These are phyloP conservation scores for Ganoderma resinaceum DNA, from an alignment of 1,284 basidiomycete genomes.

Conservation along the genomic window DNA sequence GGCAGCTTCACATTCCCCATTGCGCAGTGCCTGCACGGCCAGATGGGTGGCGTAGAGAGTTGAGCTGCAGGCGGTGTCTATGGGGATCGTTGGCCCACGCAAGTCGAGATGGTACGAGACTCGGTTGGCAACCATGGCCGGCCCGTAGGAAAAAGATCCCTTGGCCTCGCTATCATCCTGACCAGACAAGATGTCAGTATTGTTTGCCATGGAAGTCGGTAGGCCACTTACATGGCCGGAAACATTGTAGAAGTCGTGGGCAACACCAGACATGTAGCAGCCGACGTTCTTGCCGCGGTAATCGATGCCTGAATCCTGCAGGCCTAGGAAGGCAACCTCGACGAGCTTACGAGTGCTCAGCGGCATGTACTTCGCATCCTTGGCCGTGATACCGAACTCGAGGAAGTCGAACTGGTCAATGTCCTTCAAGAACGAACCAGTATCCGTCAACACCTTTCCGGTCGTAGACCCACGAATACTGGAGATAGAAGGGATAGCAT, in stretches of 20 bases:
- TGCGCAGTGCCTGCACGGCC: constrained; percentile 50
- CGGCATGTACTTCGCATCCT: constrained; percentile 46
- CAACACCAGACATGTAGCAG: constrained; percentile 44
- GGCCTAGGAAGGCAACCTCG: constrained; percentile 45
- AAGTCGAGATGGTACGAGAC: constrained; percentile 59
- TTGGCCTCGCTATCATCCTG: constrained; percentile 46
- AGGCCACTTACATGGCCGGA: constrained; percentile 17
- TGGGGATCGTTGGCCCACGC: constrained; percentile 52
- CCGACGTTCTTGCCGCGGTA: constrained; percentile 47
- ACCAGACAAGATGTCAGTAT: neutral
- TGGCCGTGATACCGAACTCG: constrained; percentile 48
- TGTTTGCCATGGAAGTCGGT: neutral
- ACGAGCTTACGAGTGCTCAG: constrained; percentile 46
- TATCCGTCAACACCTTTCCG: neutral
- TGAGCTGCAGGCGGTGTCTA: constrained; percentile 60
- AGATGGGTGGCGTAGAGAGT: constrained; percentile 54
- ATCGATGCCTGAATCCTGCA: constrained; percentile 51
- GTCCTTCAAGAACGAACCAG: constrained; percentile 48
- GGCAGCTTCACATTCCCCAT: constrained; percentile 57
- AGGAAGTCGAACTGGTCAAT: constrained; percentile 46
- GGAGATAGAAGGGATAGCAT: neutral
- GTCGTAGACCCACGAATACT: neutral
- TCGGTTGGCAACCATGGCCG: constrained; percentile 52
- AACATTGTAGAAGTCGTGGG: constrained; percentile 17
- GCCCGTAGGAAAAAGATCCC: constrained; percentile 46